These are phyloP conservation scores for Salix brachista DNA, from an alignment of 345 rosid genomes.

Conservation along the genomic window DNA sequence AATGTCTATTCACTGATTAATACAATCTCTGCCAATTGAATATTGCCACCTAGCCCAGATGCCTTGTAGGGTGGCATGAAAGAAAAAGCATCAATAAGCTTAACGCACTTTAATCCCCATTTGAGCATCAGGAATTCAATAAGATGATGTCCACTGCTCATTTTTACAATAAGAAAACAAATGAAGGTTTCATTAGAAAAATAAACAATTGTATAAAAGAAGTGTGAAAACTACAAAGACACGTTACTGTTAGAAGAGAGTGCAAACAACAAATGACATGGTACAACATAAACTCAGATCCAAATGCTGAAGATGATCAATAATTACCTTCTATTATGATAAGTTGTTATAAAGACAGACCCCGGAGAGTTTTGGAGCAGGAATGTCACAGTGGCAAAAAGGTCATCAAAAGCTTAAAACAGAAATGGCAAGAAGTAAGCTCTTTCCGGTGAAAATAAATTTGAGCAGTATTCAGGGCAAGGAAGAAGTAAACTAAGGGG, in stretches of 20 bases:
- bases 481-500: neutral
- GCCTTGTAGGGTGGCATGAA: conserved; percentile 74
- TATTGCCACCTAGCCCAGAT: conserved; percentile 55
- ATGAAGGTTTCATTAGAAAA: neutral
- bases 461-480: neutral
- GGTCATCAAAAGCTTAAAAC: conserved; percentile 70
- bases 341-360: conserved; percentile 75
- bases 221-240: too few species aligned
- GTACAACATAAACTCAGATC: neutral
- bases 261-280: neutral
- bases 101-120: conserved; percentile 77
- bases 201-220: neutral
- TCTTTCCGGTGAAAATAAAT: conserved; percentile 1
- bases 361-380: conserved; percentile 69
- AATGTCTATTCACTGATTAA: conserved; percentile 25
- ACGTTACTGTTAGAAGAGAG: neutral
- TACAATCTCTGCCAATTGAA: conserved; percentile 70
- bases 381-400: conserved; percentile 74
- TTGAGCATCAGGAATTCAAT: conserved; percentile 83
- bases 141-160: conserved; percentile 83
- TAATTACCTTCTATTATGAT: conserved; percentile 83
- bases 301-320: conserved; percentile 6
- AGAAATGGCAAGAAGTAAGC: conserved; percentile 10
- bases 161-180: neutral
- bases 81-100: conserved; percentile 75